Base-by-base conservation (phyloP, 1,284 basidiomycete genomes). In the Microbotryum violaceum region DNA sequence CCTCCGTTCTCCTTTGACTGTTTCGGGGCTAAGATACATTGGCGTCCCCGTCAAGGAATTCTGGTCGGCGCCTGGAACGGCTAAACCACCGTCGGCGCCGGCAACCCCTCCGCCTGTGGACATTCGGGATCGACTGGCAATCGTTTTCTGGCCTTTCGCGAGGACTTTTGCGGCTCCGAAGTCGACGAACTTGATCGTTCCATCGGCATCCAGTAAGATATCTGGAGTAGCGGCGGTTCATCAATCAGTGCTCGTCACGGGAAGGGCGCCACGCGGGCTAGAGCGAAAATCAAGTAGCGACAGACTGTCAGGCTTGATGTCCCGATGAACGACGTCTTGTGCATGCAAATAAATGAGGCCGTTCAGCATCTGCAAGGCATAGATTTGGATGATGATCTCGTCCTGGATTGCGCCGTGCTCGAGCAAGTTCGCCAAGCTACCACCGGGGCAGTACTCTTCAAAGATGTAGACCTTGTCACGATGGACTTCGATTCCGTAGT, bases 1-100 rank as follows among this genome's bases (percentile, higher is more conserved):
- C 27, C 72, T 62, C 21, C 72, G 62, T 23, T 75, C 76, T 20
- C 86, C 84, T 77, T 97, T 92, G 79, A 99, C 98, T 54, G 97
- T 87, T 74, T 99, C 96, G 1, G 96, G 96, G 12, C 91, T 94
- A 89, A 99, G 97, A 77, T 98, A 99, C 94, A 98, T 98, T 0
- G 96, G 96, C 21, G 96, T 99, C 16, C 96, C 96, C 2, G 94
- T 97, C 42, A 97, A 59, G 48, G 79, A 73, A 88, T 89, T 69
- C 31, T 62, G 61, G 49, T 69, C 67, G 25, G 66, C 64, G 27
- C 58, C 58, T 2, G 66, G 60, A 4, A 57, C 59, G 4, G 59
- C 56, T 23, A 49, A 64, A 54, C 59, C 63, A 60, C 48, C 70
- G 62, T 27, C 66, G 69, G 55, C 74, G 66, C 58, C 71, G 66